phyloP scores from a whole-genome alignment of 2,329 filamentous ascomycete species.

The Parascedosporium putredinis region DNA sequence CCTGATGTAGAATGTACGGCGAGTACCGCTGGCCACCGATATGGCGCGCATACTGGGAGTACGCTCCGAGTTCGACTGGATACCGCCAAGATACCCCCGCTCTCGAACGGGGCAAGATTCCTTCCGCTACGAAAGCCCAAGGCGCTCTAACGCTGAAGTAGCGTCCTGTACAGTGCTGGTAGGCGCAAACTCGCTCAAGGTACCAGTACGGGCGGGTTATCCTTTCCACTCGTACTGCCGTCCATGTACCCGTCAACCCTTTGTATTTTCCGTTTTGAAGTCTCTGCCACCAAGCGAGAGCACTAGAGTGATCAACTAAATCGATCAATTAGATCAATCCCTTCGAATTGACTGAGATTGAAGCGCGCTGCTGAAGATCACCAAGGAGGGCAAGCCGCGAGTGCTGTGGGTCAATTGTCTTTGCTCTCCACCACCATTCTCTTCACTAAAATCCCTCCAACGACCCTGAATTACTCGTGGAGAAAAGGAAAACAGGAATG shows the following conservation, averaged over 20 bases:
- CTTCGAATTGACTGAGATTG: too few relatives aligned
- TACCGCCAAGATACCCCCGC: neutral
- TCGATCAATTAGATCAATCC: too few relatives aligned
- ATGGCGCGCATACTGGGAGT: neutral
- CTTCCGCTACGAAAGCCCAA: neutral
- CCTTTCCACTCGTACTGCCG: neutral
- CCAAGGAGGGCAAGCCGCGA: too few relatives aligned
- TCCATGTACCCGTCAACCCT: neutral
- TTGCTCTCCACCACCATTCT: too few relatives aligned
- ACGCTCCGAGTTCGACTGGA: neutral
- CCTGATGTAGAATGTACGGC: neutral
- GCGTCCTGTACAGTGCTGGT: neutral
- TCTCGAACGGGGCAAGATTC: neutral
- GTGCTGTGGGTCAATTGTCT: too few relatives aligned
- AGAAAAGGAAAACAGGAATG: too few relatives aligned
- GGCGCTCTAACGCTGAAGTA: constrained; percentile 1
- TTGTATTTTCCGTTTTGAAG: too few relatives aligned
- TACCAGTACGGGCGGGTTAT: neutral
- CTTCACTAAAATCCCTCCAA: too few relatives aligned
- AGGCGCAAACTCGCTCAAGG: neutral
- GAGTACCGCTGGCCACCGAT: neutral
- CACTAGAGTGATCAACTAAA: too few relatives aligned
- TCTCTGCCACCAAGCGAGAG: too few relatives aligned
- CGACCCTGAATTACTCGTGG: too few relatives aligned
- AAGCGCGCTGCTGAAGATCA: too few relatives aligned